These are phyloP conservation scores for Roridomyces roridus DNA, from an alignment of 768 basidiomycete genomes.

Conservation along the genomic window DNA sequence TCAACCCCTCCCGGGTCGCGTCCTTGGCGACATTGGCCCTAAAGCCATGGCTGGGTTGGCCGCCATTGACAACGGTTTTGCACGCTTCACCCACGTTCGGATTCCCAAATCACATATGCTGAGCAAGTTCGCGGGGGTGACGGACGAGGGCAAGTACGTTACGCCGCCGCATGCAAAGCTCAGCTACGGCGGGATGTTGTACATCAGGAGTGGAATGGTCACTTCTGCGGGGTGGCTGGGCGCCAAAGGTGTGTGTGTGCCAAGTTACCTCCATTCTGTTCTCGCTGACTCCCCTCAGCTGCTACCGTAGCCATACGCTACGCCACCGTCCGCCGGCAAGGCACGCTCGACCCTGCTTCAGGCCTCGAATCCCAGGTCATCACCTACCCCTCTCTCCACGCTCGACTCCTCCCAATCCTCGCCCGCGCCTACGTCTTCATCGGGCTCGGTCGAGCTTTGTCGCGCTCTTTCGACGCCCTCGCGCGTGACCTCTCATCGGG, in stretches of 20 bases:
- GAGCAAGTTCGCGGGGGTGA: constrained; percentile 74
- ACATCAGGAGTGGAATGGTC: constrained; percentile 74
- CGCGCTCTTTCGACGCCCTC: constrained; percentile 55
- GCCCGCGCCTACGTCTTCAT: constrained; percentile 75
- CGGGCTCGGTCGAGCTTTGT: constrained; percentile 61
- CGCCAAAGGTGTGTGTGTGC: constrained; percentile 57
- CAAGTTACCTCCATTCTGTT: neutral
- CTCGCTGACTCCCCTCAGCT: constrained; percentile 37
- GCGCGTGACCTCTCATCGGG: constrained; percentile 55
- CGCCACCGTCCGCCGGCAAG: constrained; percentile 74
- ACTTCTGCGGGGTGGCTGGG: constrained; percentile 64
- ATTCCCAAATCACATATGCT: constrained; percentile 78
- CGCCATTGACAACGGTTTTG: constrained; percentile 71
- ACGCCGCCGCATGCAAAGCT: constrained; percentile 76
- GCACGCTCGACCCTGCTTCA: constrained; percentile 50
- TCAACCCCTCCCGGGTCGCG: constrained; percentile 62
- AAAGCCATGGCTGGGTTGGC: constrained; percentile 58
- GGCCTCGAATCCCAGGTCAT: constrained; percentile 73
- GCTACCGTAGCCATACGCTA: constrained; percentile 75
- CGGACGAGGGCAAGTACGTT: constrained; percentile 66
- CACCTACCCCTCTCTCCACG: constrained; percentile 74
- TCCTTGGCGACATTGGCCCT: constrained; percentile 76
- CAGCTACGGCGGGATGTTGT: constrained; percentile 83
- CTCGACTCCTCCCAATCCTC: constrained; percentile 74
- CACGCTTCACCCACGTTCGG: constrained; percentile 66